A percentile compares a stretch with the other conserved stretches of the same genome.
These are phyloP conservation scores for Fusarium praegraminearum DNA, from an alignment of 2,329 filamentous ascomycete species.

Conservation along the genomic window DNA sequence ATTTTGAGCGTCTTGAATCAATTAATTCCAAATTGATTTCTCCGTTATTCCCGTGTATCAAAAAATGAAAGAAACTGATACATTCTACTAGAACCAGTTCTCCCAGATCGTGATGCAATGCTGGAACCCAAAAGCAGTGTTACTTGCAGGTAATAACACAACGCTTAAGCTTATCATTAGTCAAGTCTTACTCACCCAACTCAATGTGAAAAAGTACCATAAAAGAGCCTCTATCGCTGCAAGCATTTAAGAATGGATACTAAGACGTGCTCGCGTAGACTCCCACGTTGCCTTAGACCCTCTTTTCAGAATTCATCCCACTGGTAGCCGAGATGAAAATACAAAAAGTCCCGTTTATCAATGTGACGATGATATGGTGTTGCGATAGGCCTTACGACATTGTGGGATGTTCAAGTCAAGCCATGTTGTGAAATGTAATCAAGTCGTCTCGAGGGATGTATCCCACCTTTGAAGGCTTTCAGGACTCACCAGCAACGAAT, in stretches of 20 bases:
- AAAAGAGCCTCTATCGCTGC: neutral
- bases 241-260: neutral
- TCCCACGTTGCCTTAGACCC: neutral
- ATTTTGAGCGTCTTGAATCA: neutral
- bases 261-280: neutral
- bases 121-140: neutral
- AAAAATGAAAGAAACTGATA: neutral
- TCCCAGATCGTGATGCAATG: neutral
- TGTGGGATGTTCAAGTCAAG: neutral
- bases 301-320: neutral
- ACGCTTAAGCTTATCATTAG: neutral
- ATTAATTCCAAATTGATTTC: neutral
- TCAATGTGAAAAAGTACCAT: neutral
- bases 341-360: neutral
- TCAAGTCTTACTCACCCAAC: neutral
- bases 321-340: neutral
- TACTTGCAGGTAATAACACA: neutral
- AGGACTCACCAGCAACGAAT: no score
- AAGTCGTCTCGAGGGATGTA: neutral
- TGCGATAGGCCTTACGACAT: neutral
- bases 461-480: neutral
- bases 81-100: fast-evolving
- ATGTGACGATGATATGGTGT: neutral
- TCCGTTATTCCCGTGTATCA: neutral
- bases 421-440: neutral